Conservation (phyloP, 2,329 filamentous ascomycete species). For the Alternaria gaisen region DNA sequence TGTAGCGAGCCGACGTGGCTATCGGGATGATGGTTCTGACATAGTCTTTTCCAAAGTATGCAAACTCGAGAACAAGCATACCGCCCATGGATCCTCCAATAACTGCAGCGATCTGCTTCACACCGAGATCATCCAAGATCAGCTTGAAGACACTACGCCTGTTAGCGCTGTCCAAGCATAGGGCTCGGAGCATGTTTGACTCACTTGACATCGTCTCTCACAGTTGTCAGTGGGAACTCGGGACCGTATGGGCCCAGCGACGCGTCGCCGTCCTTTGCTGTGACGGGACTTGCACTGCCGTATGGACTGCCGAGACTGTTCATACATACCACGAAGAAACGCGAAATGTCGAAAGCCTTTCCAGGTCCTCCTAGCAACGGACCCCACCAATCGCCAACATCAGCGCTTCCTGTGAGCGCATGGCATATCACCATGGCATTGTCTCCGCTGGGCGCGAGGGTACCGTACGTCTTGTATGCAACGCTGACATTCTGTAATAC, state of each 20-base stretch:
- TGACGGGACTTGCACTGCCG: constrained; percentile 87
- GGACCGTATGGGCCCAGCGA: constrained; percentile 84
- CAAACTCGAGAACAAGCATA: constrained; percentile 91
- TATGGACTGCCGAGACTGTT: constrained; percentile 88
- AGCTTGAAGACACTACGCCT: constrained; percentile 74
- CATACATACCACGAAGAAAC: constrained; percentile 87
- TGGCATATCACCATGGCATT: constrained; percentile 79
- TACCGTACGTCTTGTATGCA: constrained; percentile 70
- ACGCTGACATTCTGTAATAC: constrained; percentile 77
- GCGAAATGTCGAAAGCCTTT: constrained; percentile 79
- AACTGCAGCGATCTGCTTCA: constrained; percentile 79
- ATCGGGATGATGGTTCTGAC: constrained; percentile 83
- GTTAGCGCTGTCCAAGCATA: constrained; percentile 17
- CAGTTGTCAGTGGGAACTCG: constrained; percentile 94
- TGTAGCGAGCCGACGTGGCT: constrained; percentile 83
- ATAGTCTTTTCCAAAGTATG: constrained; percentile 88
- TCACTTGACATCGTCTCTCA: constrained; percentile 93
- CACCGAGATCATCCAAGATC: constrained; percentile 80
- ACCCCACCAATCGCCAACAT: constrained; percentile 90
- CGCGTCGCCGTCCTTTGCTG: constrained; percentile 81
- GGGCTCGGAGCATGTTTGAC: constrained; percentile 40
- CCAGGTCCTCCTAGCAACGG: constrained; percentile 80
- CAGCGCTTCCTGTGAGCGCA: constrained; percentile 83
- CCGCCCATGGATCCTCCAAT: constrained; percentile 87
- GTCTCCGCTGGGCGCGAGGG: constrained; percentile 63